These are phyloP conservation scores for Pythium scleroteichum DNA, from an alignment of 352 stramenopile species.

Conservation along the genomic window DNA sequence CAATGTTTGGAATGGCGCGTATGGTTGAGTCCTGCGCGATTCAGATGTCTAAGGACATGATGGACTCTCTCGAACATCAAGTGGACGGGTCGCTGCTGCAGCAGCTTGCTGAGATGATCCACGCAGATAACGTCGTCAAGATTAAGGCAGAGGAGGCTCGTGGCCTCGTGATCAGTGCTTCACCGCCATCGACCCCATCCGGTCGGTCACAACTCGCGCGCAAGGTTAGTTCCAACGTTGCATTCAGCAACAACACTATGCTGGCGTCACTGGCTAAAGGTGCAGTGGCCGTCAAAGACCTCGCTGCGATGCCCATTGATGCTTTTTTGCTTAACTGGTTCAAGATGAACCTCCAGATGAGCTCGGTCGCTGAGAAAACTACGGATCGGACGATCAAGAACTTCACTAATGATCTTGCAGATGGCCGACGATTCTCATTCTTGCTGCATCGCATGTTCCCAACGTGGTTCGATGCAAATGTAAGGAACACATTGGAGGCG, in stretches of 20 bases:
- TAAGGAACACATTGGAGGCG: slow-evolving; percentile 19
- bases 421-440: slow-evolving; percentile 68
- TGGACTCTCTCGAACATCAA: slow-evolving; percentile 81
- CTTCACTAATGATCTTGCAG: slow-evolving; percentile 69
- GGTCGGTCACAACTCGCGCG: background rate
- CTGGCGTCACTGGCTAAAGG: slow-evolving; percentile 25
- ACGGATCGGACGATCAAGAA: slow-evolving; percentile 77
- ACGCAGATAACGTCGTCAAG: slow-evolving; percentile 60
- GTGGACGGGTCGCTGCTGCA: slow-evolving; percentile 50
- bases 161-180: slow-evolving; percentile 7
- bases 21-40: slow-evolving; percentile 87
- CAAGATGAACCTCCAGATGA: slow-evolving; percentile 70
- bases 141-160: slow-evolving; percentile 35
- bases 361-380: slow-evolving; percentile 57
- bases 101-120: slow-evolving; percentile 44
- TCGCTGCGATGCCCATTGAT: slow-evolving; percentile 75
- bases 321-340: slow-evolving; percentile 75
- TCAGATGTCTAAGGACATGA: slow-evolving; percentile 78
- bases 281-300: slow-evolving; percentile 53
- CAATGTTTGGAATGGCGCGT: slow-evolving; percentile 80
- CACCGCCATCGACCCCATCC: slow-evolving; percentile 7
- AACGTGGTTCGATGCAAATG: slow-evolving; percentile 64
- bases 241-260: slow-evolving; percentile 28
- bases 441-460: slow-evolving; percentile 75
- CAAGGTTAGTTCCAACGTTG: slow-evolving; percentile 21